phyloP scores from a whole-genome alignment of 257 asterid genomes.

The Ocimum tenuiflorum region DNA sequence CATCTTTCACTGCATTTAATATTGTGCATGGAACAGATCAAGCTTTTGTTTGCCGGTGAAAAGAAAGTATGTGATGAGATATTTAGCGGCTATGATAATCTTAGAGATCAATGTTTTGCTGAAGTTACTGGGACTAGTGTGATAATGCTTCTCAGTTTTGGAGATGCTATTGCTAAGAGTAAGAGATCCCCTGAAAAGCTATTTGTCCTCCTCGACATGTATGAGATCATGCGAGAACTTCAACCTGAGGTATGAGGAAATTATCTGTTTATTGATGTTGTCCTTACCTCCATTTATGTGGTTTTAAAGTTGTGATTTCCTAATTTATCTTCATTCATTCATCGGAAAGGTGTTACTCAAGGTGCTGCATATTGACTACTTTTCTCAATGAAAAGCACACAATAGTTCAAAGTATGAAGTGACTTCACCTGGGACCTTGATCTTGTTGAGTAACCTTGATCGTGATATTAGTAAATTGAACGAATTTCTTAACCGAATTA shows the following conservation, averaged over 20 bases:
- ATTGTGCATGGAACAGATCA: slow-evolving; percentile 45
- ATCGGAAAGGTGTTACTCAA: background rate
- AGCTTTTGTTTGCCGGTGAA: slow-evolving; percentile 76
- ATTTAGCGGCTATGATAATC: slow-evolving; percentile 51
- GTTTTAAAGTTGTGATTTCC: background rate
- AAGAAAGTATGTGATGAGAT: slow-evolving; percentile 73
- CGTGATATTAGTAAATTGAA: too few relatives aligned
- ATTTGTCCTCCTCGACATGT: slow-evolving; percentile 93
- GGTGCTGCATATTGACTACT: background rate
- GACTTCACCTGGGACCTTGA: too few relatives aligned
- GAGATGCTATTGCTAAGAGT: slow-evolving; percentile 91
- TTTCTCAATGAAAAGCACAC: too few relatives aligned
- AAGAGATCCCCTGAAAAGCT: slow-evolving; percentile 89
- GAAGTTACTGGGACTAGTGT: slow-evolving; percentile 70
- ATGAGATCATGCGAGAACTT: slow-evolving; percentile 87
- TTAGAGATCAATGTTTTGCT: slow-evolving; percentile 77
- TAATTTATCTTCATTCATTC: slow-evolving; percentile 2
- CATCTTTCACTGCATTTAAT: slow-evolving; percentile 2
- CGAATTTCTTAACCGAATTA: too few relatives aligned
- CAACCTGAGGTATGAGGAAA: slow-evolving; percentile 55
- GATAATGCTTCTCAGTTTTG: slow-evolving; percentile 67
- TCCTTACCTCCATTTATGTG: background rate
- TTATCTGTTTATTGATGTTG: background rate
- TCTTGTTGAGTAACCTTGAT: too few relatives aligned
- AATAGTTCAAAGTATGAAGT: too few relatives aligned